Evolutionary conservation across 2,329 filamentous ascomycete species (phyloP).

Genomic region (Diplodia corticola): DNA sequence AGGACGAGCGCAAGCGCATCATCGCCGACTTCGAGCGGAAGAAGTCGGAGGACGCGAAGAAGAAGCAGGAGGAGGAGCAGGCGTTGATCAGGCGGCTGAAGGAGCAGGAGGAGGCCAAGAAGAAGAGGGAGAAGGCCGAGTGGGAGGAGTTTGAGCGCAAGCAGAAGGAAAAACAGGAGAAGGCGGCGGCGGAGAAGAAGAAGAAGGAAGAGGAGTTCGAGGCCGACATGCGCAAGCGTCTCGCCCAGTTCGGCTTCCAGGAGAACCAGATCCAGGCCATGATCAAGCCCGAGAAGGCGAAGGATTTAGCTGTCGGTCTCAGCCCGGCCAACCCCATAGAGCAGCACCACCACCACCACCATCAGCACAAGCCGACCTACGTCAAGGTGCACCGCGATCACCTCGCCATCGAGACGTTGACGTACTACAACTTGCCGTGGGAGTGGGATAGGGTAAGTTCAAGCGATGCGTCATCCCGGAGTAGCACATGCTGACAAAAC

Average conservation of each 20-base stretch:
- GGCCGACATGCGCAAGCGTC: conserved; percentile 46
- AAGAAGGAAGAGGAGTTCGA: conserved; percentile 46
- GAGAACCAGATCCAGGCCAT: conserved; percentile 51
- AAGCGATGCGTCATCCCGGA: background rate
- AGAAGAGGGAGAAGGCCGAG: conserved; percentile 46
- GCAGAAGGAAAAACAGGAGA: conserved; percentile 44
- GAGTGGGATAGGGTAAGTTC: conserved; percentile 49
- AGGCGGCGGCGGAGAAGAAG: conserved; percentile 43
- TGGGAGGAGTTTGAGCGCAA: conserved; percentile 43
- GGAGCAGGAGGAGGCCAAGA: conserved; percentile 43
- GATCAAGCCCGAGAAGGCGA: conserved; percentile 48
- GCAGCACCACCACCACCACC: background rate
- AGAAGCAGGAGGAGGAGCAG: conserved; percentile 40
- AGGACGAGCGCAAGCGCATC: conserved; percentile 28
- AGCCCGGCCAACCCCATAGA: conserved; percentile 28
- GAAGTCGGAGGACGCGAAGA: conserved; percentile 36
- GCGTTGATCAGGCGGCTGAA: conserved; percentile 42
- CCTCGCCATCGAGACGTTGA: conserved; percentile 48
- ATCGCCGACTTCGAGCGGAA: conserved; percentile 32
- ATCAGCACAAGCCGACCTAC: conserved; percentile 43
- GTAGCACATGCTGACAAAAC: background rate
- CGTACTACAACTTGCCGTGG: conserved; percentile 51
- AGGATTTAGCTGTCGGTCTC: conserved; percentile 37
- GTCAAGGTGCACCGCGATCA: conserved; percentile 50
- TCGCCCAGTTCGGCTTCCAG: conserved; percentile 48